Base-by-base conservation (phyloP, 83 land plant genomes). In the Isoetes engelmannii region DNA sequence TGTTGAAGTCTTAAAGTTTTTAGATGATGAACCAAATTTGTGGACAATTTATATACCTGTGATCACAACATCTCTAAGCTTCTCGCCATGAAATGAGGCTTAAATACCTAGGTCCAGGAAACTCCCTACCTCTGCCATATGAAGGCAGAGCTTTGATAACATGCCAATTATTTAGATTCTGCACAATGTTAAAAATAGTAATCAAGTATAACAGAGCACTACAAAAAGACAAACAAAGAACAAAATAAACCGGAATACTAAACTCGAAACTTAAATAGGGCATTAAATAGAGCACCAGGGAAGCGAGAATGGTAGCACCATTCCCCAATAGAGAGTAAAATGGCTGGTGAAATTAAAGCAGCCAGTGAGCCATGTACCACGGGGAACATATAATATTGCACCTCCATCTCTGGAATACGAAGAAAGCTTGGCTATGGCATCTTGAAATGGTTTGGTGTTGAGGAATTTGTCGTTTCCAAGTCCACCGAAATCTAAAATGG, bases 341-440 rank as follows among this genome's bases (percentile, higher is more conserved):
- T 85, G 86, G 61, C 86, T 87, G 28, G 92, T 85, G 55, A 87
- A 79, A 70, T 79, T 85, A 71, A 87, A 87, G 68, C 74, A 61
- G 7, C 67, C 89, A 4, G 92, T 87, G 18, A 87, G 77, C 73
- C 79, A 87, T 6, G 74, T 80, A 7, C 92, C 92, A 6, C 74
- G 66, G 6, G 92, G 92, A 8, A 87, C 51, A 53, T 87, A 81
- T 12, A 89, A 83, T 20, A 81, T 57, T 9, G 87, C 76, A 21
- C 92, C 92, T 4, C 87, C 90, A 43, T 68, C 45, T 41, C 72
- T 57, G 15, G 73, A 62, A 48, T 75, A 46, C 28, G 67, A 74
- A 62, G 74, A 68, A 47, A 86, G 82, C 69, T 75, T 7, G 50
- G 73, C 78, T 10, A 89, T 74, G 18, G 87, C 89, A 28, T 55